Evolutionary conservation across 495 filamentous ascomycete genomes (phyloP).

Genomic region (Evernia prunastri): DNA sequence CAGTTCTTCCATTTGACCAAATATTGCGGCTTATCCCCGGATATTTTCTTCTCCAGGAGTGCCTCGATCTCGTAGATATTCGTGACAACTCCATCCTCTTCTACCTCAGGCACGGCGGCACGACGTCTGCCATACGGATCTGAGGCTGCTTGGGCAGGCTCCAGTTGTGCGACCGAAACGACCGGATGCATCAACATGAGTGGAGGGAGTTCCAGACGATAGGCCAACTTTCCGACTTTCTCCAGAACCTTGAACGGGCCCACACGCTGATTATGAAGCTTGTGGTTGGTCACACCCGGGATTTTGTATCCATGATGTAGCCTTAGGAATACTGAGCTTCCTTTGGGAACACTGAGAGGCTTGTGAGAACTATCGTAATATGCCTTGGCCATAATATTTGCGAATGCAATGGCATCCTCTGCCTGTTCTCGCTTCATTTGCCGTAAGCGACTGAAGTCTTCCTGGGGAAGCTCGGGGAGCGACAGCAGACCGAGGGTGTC

Average conservation of each 20-base stretch:
- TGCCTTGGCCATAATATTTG: background rate
- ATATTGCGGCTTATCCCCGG: no score
- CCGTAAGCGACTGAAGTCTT: background rate
- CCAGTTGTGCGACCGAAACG: conserved; percentile 1
- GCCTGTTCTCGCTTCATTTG: background rate
- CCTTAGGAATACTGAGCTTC: background rate
- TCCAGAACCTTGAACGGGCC: background rate
- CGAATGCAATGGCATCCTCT: background rate
- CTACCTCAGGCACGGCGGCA: no score
- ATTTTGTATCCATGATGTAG: conserved; percentile 1
- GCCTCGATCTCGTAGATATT: no score
- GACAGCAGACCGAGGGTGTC: background rate
- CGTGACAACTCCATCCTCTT: no score
- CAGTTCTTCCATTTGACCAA: no score
- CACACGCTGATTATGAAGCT: no score
- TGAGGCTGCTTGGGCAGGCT: no score
- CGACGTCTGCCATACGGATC: no score
- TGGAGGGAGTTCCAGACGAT: background rate
- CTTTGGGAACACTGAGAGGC: background rate
- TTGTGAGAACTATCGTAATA: background rate
- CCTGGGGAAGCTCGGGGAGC: background rate
- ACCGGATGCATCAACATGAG: background rate
- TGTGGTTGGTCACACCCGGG: no score
- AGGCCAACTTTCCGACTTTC: background rate
- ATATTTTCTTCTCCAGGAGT: no score